Evolutionary conservation across 202 grass and related monocot genomes (phyloP), one percentile per base, ranked within the genome.

Genomic region (Saccharum hybrid): DNA sequence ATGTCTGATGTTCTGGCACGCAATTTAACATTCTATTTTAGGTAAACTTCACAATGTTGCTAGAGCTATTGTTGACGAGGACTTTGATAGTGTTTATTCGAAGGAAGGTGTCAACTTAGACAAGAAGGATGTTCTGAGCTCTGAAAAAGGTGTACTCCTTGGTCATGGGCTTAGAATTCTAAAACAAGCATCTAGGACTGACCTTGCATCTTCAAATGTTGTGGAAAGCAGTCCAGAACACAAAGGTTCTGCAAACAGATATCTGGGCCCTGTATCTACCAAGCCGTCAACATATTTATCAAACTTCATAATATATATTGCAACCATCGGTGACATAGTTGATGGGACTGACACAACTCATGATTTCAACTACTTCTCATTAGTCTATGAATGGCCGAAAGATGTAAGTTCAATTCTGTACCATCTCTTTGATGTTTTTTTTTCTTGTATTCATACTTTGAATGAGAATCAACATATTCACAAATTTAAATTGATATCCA

Each of bases 281-380:
- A 98, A 93, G 80, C 87, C 92, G 13, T 93, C 92, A 45, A 89
- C 92, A 82, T 98, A 94, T 87, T 90, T 98, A 84, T 98, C 95
- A 59, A 86, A 91, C 80, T 98, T 98, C 76, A 94, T 95, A 86
- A 93, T 98, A 86, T 98, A 98, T 67, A 93, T 95, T 59, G 95
- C 95, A 40, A 93, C 95, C 74, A 86, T 98, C 14, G 95, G 95
- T 81, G 95, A 98, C 70, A 98, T 95, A 90, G 93, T 98, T 87
- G 95, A 98, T 83, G 95, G 95, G 68, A 88, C 88, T 81, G 95
- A 98, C 67, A 98, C 95, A 4, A 95, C 95, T 86, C 95, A 98
- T 91, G 92, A 98, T 90, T 98, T 98, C 90, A 95, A 98, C 88
- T 98, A 94, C 78, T 98, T 98, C 84, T 98, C 95, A 57, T 86